Base-by-base conservation (phyloP, 2,329 filamentous ascomycete species). In the Xylaria sp. region DNA sequence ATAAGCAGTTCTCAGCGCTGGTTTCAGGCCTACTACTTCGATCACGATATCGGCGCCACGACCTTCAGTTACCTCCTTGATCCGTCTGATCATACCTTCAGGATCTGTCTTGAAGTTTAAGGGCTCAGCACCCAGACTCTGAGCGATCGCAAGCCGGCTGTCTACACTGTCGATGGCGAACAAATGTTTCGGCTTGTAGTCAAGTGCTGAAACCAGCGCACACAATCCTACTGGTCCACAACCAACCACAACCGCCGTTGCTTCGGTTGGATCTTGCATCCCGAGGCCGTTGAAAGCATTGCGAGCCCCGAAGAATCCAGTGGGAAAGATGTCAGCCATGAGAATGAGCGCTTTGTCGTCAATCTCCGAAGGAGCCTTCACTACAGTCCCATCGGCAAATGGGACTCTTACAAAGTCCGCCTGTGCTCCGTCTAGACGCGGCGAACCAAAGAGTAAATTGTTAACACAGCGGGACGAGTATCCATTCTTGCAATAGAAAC, bases 241-340 rank as follows among this genome's bases (percentile, higher is more conserved):
- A 5, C 94, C 94, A 68, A 97, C 88, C 23, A 97, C 83, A 1
- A 97, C 92, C 0, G 94, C 90, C 0, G 91, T 92, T 68, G 90
- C 88, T 56, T 93, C 88, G 20, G 84, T 80, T 61, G 91, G 87
- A 65, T 90, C 85, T 69, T 89, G 85, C 15, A 82, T 75, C n/a
- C 79, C 76, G 48, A 91, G 84, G 76, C 90, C 82, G 66, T 88
- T 88, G 79, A 97, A 91, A 7, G 90, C 94, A 76, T 94, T 96
- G 66, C 87, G 86, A 4, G 92, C 92, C 7, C 93, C 94, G 75
- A 94, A 97, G 82, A 89, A 97, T 8, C 94, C 92, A 0, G 91
- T 93, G 1, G 94, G 94, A 80, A 96, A 97, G 75, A 97, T 97
- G 78, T 97, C 94, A 18, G 93, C 94, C 94, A 97, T 97, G 31